Evolutionary conservation across 108 stramenopile species (phyloP).

Genomic region (Hondaea fermentalgiana): DNA sequence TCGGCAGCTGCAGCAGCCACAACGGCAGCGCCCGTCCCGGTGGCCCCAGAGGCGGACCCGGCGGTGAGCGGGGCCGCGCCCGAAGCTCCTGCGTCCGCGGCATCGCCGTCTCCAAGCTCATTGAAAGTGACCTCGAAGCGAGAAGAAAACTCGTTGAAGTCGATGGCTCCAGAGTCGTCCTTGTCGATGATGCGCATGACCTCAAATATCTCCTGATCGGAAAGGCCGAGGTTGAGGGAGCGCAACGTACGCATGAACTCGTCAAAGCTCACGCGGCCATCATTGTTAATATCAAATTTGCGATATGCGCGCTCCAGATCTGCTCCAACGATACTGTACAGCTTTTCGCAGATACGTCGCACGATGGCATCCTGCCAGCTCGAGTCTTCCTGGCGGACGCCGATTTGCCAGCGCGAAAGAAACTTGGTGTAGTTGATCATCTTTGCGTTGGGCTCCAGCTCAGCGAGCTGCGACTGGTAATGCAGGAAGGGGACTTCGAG

Average conservation of each 20-base stretch:
- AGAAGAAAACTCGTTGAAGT: slow-evolving; percentile 41
- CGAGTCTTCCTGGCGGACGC: slow-evolving; percentile 30
- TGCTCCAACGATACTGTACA: slow-evolving; percentile 38
- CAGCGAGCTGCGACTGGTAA: slow-evolving; percentile 39
- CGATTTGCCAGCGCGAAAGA: slow-evolving; percentile 43
- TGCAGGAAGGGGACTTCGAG: slow-evolving; percentile 41
- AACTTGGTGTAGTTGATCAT: slow-evolving; percentile 49
- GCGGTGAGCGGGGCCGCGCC: background rate
- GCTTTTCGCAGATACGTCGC: slow-evolving; percentile 43
- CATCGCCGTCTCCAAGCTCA: background rate
- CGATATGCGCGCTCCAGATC: slow-evolving; percentile 30
- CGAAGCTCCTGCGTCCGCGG: background rate
- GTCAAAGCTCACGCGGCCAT: slow-evolving; percentile 42
- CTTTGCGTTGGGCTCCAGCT: slow-evolving; percentile 35
- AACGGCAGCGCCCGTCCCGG: too few species aligned
- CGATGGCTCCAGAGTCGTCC: slow-evolving; percentile 42
- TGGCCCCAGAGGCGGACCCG: background rate
- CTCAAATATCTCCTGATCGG: slow-evolving; percentile 39
- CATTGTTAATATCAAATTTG: slow-evolving; percentile 40
- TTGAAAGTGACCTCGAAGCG: slow-evolving; percentile 43
- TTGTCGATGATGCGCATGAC: slow-evolving; percentile 50
- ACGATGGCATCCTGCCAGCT: slow-evolving; percentile 42
- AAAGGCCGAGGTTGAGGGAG: slow-evolving; percentile 42
- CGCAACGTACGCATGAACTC: slow-evolving; percentile 45
- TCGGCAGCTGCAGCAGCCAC: background rate